A percentile compares a stretch with the other conserved stretches of the same genome.
Evolutionary conservation across 2,329 filamentous ascomycete species (phyloP).

Genomic region (Ciborinia camelliae): DNA sequence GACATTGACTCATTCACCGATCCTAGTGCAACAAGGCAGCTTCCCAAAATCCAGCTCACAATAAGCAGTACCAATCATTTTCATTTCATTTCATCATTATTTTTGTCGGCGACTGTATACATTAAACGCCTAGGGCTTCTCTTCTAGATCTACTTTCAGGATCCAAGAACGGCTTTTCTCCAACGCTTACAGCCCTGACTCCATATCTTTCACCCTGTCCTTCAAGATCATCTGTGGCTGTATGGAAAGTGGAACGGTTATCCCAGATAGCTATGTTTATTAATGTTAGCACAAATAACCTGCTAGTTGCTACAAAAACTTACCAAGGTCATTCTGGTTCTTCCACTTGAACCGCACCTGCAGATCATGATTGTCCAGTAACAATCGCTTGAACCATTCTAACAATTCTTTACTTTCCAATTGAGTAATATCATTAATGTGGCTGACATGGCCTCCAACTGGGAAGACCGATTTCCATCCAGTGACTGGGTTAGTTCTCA

Average conservation of each 20-base stretch:
- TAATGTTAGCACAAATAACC: neutral
- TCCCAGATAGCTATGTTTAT: slow-evolving; percentile 50
- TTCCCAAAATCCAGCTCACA: neutral
- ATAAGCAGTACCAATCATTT: neutral
- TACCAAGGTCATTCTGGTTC: slow-evolving; percentile 37
- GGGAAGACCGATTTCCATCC: slow-evolving; percentile 56
- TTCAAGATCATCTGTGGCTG: slow-evolving; percentile 52
- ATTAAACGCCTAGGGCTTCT: slow-evolving; percentile 38
- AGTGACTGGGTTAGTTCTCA: slow-evolving; percentile 56
- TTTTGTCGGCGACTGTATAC: neutral
- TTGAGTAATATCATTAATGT: slow-evolving; percentile 50
- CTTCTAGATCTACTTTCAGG: slow-evolving; percentile 44
- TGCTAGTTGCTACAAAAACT: neutral
- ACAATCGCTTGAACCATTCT: slow-evolving; percentile 49
- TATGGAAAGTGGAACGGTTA: slow-evolving; percentile 52
- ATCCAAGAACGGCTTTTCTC: slow-evolving; percentile 50
- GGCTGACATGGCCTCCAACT: slow-evolving; percentile 48
- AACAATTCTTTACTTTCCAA: slow-evolving; percentile 49
- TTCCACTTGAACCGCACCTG: slow-evolving; percentile 46
- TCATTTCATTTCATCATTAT: neutral
- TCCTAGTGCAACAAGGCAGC: neutral
- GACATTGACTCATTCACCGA: slow-evolving; percentile 2
- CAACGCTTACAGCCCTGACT: slow-evolving; percentile 48
- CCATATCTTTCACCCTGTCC: slow-evolving; percentile 46
- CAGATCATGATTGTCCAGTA: slow-evolving; percentile 54